Conservation (phyloP, 345 rosid species). For the Syzygium aqueum region DNA sequence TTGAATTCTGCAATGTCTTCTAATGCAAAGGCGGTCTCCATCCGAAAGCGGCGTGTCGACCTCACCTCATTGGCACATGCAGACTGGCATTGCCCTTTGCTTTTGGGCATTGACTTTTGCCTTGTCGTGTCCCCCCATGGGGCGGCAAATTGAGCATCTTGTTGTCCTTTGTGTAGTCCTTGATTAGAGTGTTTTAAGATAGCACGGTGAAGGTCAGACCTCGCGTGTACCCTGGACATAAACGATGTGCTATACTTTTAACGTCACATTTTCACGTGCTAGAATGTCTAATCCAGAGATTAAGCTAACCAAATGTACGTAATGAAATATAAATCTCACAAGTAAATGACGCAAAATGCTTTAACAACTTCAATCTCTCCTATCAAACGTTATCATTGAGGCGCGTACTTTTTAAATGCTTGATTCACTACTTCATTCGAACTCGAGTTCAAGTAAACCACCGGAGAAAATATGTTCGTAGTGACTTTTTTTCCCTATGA, state of each 20-base stretch:
- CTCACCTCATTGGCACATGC: accelerated
- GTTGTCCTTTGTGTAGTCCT: background rate
- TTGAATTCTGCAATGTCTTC: background rate
- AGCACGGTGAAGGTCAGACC: background rate
- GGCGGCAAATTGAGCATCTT: background rate
- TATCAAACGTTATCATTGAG: background rate
- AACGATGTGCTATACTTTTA: background rate
- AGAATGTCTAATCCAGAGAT: background rate
- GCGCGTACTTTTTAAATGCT: background rate
- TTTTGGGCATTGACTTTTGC: background rate
- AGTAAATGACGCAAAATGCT: background rate
- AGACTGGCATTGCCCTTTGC: background rate
- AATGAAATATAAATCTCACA: background rate
- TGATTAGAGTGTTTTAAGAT: background rate
- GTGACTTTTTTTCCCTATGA: background rate
- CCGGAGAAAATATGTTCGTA: background rate
- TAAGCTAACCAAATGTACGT: background rate
- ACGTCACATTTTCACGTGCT: too few species aligned
- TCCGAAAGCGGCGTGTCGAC: background rate
- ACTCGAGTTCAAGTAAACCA: background rate
- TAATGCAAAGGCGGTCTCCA: background rate
- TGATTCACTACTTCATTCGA: background rate
- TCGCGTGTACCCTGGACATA: too few species aligned
- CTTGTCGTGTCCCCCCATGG: background rate
- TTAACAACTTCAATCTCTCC: too few species aligned